phyloP scores from a whole-genome alignment of 371 early-diverging fungal genomes.

The Haplosporangium sp. region DNA sequence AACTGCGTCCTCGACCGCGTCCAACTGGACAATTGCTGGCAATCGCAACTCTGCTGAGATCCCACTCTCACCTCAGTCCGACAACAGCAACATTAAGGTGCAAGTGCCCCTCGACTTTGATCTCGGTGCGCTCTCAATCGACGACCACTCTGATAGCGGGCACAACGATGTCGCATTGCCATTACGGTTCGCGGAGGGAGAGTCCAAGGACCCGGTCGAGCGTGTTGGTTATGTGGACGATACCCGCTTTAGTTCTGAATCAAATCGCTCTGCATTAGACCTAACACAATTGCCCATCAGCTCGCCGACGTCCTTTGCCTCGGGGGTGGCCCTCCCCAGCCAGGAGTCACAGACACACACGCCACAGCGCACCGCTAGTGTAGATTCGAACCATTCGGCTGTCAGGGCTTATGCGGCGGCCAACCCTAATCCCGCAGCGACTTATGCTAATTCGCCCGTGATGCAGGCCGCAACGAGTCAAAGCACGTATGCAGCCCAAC shows the following conservation, averaged over 20 bases:
- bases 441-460: neutral
- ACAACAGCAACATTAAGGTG: conserved; percentile 30
- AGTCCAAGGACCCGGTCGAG: conserved; percentile 40
- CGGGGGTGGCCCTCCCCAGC: conserved; percentile 16
- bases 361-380: conserved; percentile 27
- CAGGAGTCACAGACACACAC: conserved; percentile 2
- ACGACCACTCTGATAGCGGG: neutral
- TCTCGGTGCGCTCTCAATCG: conserved; percentile 26
- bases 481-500: conserved; percentile 16
- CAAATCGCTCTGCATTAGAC: conserved; percentile 24
- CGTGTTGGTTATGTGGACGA: conserved; percentile 48
- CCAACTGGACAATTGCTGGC: conserved; percentile 9
- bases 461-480: conserved; percentile 3
- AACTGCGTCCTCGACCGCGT: conserved; percentile 18
- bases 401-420: conserved; percentile 41
- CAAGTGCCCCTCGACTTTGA: conserved; percentile 47
- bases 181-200: conserved; percentile 32
- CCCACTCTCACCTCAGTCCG: conserved; percentile 7
- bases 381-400: conserved; percentile 30
- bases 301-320: conserved; percentile 10
- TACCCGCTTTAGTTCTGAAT: conserved; percentile 30
- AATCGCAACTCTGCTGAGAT: conserved; percentile 2
- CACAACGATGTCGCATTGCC: conserved; percentile 16
- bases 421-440: conserved; percentile 20
- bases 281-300: neutral